Evolutionary conservation across 106 monocot species (phyloP), one percentile per base, ranked within the genome.

Genomic region (Triglochin maritima): DNA sequence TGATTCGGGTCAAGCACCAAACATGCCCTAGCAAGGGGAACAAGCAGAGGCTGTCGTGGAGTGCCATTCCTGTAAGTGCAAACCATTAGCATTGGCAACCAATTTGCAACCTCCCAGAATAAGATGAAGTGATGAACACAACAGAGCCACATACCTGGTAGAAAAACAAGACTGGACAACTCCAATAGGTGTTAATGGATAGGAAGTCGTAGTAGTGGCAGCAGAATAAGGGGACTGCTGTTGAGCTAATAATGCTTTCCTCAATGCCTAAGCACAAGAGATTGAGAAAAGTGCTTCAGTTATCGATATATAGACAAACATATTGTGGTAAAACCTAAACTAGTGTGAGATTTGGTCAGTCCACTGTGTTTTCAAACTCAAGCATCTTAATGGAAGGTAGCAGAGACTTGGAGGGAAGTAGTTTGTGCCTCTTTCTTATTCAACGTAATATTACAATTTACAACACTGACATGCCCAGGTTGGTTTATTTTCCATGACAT

Each of bases 41-140:
- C 96, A 43, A 91, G 76, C 72, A 86, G 60, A 51, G 96, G 96
- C 70, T 96, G 96, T 60, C 96, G 91, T 12, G 96, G 96, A 44
- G 96, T 96, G n/a, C 96, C 96, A 79, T 96, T 91, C 79, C 96
- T 96, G 59, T 65, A 78, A 43, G 14, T 13, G 49, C 29, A 29
- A 29, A 29, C 29, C 29, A 29, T 29, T 29, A 29, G 29, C 29
- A 29, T 29, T 29, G 29, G 29, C 29, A 29, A 29, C 29, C 29
- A 29, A 29, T 29, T 29, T 29, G 29, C 29, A 29, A 29, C 29
- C 1, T 29, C 29, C 29, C 29, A 29, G 29, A 29, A 57, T 5
- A 46, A 48, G 14, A 66, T 6, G 43, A 44, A 44, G 45, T 63
- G 46, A 63, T 63, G 6, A 59, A 59, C 6, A 59, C 7, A 52